phyloP scores from a whole-genome alignment of 768 basidiomycete species.

The Termitomyces sp. region DNA sequence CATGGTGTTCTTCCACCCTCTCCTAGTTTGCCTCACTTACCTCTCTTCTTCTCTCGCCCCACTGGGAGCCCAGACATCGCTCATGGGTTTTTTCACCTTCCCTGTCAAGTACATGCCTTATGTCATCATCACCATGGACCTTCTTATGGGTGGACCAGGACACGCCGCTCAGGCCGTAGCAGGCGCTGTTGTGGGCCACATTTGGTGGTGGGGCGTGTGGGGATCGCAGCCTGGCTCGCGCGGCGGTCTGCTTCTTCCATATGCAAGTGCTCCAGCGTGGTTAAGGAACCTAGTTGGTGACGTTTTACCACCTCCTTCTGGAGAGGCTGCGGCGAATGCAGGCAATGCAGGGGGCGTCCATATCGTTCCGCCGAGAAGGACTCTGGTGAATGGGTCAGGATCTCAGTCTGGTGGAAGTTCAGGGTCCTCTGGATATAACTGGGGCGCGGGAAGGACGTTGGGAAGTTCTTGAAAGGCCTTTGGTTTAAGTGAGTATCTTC shows the following conservation, averaged over 20 bases:
- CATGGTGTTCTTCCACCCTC: slow-evolving; percentile 53
- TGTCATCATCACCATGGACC: slow-evolving; percentile 65
- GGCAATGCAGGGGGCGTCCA: slow-evolving; percentile 48
- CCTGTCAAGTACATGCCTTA: slow-evolving; percentile 73
- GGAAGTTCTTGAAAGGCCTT: slow-evolving; percentile 12
- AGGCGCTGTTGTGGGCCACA: slow-evolving; percentile 72
- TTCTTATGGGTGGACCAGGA: slow-evolving; percentile 53
- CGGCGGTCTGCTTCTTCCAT: slow-evolving; percentile 33
- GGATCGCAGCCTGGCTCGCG: slow-evolving; percentile 36
- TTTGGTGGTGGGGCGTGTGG: slow-evolving; percentile 77
- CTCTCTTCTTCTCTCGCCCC: slow-evolving; percentile 62
- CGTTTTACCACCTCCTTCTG: slow-evolving; percentile 16
- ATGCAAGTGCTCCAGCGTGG: slow-evolving; percentile 56
- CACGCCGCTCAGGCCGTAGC: slow-evolving; percentile 54
- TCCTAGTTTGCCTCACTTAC: slow-evolving; percentile 66
- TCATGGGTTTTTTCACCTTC: slow-evolving; percentile 75
- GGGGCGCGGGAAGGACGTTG: slow-evolving; percentile 15
- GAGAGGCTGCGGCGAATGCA: slow-evolving; percentile 26
- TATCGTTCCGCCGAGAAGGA: slow-evolving; percentile 47
- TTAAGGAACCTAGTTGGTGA: slow-evolving; percentile 43
- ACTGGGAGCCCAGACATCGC: slow-evolving; percentile 58
- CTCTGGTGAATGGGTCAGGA: slow-evolving; percentile 7
- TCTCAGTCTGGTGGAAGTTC: slow-evolving; percentile 3
- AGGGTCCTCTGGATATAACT: slow-evolving; percentile 10
- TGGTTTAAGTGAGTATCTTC: background rate